phyloP scores from a whole-genome alignment of 345 rosid species.

The Sisymbrium altissimum region DNA sequence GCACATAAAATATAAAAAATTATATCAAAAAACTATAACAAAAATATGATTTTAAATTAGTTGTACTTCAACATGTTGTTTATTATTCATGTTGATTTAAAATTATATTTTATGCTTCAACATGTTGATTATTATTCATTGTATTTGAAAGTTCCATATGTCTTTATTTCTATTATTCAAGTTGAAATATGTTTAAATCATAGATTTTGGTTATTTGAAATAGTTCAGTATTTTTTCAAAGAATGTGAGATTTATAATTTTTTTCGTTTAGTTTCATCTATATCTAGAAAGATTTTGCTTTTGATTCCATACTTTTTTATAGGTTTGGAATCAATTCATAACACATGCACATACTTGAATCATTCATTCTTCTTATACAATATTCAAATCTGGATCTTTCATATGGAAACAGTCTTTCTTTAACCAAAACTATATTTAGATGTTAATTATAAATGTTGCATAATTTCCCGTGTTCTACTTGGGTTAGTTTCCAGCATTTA shows the following conservation, averaged over 20 bases:
- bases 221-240: background rate
- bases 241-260: background rate
- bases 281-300: background rate
- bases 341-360: background rate
- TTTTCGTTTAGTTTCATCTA: background rate
- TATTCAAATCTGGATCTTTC: background rate
- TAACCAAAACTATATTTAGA: background rate
- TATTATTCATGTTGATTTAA: too few species aligned
- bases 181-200: too few species aligned
- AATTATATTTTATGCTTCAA: too few species aligned
- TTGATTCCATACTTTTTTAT: background rate
- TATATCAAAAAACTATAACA: too few species aligned
- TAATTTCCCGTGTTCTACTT: background rate
- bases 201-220: background rate
- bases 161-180: too few species aligned
- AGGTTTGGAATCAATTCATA: background rate
- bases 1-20: background rate
- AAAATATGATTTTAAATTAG: too few species aligned
- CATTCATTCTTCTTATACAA: background rate
- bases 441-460: background rate
- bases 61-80: too few species aligned
- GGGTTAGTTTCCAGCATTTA: background rate
- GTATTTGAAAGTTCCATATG: too few species aligned
- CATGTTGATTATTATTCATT: too few species aligned
- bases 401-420: background rate